A percentile compares a stretch with the other conserved stretches of the same genome.
phyloP scores from a whole-genome alignment of 495 filamentous ascomycete species.

The Neurospora africana region DNA sequence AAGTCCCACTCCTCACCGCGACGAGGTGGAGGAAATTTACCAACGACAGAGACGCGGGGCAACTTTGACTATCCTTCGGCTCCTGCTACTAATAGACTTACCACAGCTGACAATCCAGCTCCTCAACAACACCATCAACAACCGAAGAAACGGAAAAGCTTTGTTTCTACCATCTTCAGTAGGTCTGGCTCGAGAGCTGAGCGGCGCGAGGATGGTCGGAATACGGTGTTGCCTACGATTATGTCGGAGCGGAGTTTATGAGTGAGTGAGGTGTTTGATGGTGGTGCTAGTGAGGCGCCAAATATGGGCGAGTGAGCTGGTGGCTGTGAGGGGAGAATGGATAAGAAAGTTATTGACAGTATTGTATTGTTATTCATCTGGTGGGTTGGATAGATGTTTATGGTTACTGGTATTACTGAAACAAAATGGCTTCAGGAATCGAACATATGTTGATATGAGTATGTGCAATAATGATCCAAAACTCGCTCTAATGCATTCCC shows the following conservation, averaged over 20 bases:
- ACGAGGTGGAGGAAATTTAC: neutral
- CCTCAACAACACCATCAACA: constrained; percentile 16
- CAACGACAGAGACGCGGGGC: neutral
- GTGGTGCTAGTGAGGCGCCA: neutral
- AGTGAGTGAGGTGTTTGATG: neutral
- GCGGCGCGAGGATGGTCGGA: neutral
- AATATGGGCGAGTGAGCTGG: neutral
- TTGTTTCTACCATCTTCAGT: constrained; percentile 38
- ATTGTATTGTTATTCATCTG: neutral
- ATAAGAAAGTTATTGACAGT: neutral
- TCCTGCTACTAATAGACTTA: neutral
- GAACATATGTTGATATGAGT: neutral
- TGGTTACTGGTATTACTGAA: neutral
- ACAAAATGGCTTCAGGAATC: neutral
- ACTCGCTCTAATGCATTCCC: neutral
- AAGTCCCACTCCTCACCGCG: neutral
- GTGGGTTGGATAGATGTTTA: neutral
- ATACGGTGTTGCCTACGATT: neutral
- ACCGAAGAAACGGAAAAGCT: constrained; percentile 40
- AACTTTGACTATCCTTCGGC: neutral
- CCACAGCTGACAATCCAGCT: neutral
- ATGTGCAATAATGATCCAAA: neutral
- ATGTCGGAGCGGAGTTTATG: neutral
- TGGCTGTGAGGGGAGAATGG: neutral
- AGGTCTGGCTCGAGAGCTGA: constrained; percentile 12